Percentiles rank a stretch among this genome's conserved stretches.
Conservation (phyloP, 306 rosid species). For the peach (Prunus persica) region DNA sequence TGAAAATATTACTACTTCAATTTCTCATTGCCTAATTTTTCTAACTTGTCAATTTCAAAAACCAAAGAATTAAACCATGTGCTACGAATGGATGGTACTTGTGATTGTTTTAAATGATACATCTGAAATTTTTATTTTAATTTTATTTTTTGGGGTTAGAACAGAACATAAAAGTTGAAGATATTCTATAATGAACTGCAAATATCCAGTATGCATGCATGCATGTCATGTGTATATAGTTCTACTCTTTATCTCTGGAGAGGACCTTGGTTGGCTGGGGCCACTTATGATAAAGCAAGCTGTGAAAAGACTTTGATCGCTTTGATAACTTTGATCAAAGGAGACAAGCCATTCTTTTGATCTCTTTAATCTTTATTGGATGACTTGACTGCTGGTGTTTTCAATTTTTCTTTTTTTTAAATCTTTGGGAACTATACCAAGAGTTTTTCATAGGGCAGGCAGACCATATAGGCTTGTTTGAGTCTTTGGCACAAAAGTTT, state of each 20-base stretch:
- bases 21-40: background rate
- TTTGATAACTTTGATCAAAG: constrained; percentile 18
- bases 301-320: constrained; percentile 2
- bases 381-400: constrained; percentile 20
- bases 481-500: constrained; percentile 22
- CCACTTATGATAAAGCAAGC: constrained; percentile 4
- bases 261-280: background rate
- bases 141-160: no score
- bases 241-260: background rate
- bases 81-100: no score
- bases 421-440: background rate
- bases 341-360: constrained; percentile 15
- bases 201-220: background rate
- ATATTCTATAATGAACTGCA: background rate
- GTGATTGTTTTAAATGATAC: background rate
- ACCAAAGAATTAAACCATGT: background rate
- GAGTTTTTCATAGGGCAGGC: background rate
- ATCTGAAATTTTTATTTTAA: no score
- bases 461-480: background rate
- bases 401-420: background rate
- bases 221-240: background rate
- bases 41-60: background rate
- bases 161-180: background rate
- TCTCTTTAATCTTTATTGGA: constrained; percentile 22
- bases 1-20: background rate